These are phyloP conservation scores for Eragrostis curvula DNA, from an alignment of 176 grass and related monocot genomes.

Conservation along the genomic window DNA sequence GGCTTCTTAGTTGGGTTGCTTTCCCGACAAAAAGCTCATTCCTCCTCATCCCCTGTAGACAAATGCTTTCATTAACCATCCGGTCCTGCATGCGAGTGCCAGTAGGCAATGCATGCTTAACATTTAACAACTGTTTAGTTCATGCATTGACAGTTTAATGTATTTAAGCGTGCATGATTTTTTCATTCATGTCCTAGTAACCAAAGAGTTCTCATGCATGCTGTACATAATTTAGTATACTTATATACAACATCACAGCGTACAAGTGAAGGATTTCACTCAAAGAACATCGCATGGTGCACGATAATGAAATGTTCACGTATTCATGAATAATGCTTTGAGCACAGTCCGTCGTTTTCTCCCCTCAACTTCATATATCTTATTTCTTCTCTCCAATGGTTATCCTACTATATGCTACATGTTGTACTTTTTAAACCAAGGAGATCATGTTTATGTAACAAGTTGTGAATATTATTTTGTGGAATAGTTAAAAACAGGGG, in stretches of 20 bases:
- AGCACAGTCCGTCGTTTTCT: neutral
- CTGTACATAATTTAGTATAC: neutral
- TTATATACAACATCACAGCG: too few relatives aligned
- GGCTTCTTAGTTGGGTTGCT: conserved; percentile 57
- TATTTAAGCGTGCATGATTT: neutral
- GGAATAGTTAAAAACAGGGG: neutral
- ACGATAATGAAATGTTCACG: too few relatives aligned
- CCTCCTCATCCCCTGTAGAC: conserved; percentile 17
- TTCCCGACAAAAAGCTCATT: conserved; percentile 55
- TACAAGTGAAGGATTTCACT: too few relatives aligned
- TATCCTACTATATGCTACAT: conserved; percentile 20
- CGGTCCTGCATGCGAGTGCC: neutral
- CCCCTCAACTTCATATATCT: too few relatives aligned
- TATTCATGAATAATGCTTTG: too few relatives aligned
- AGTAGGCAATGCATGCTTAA: conserved; percentile 5
- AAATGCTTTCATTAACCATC: neutral
- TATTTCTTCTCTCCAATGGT: neutral
- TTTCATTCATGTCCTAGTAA: neutral
- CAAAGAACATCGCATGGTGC: too few relatives aligned
- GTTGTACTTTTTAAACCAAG: too few relatives aligned
- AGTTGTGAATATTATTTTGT: neutral
- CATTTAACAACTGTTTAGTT: neutral
- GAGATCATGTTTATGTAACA: too few relatives aligned
- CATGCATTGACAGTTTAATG: neutral
- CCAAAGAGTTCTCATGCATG: neutral